Percentiles rank a stretch among this genome's conserved stretches.
These are phyloP conservation scores for Monosporascus sp. DNA, from an alignment of 2,329 filamentous ascomycete species.

Conservation along the genomic window DNA sequence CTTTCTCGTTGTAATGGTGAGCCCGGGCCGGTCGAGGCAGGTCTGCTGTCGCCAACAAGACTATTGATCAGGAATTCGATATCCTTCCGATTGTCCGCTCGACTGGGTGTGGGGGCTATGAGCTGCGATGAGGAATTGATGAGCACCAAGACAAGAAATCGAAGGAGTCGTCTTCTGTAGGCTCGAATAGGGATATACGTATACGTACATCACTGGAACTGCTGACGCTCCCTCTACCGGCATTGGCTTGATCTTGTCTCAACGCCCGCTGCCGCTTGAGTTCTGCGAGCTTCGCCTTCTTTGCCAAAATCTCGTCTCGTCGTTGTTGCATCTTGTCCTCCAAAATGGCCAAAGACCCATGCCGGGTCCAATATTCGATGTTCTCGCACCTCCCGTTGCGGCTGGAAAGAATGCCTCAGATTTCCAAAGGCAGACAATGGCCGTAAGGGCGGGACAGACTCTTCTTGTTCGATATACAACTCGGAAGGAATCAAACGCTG, in stretches of 20 bases:
- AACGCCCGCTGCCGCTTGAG: constrained; percentile 88
- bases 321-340: constrained; percentile 63
- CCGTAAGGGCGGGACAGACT: no score
- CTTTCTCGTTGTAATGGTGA: constrained; percentile 67
- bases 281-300: constrained; percentile 95
- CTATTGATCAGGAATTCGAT: constrained; percentile 83
- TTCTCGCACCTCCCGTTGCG: no score
- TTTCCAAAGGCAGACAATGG: no score
- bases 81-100: constrained; percentile 64
- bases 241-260: constrained; percentile 68
- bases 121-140: constrained; percentile 39
- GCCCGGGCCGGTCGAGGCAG: constrained; percentile 57
- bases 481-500: no score
- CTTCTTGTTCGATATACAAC: no score
- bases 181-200: background rate
- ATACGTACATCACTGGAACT: constrained; percentile 64
- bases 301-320: constrained; percentile 92
- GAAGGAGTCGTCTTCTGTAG: background rate
- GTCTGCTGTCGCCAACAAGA: constrained; percentile 73
- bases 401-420: no score
- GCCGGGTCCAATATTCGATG: constrained; percentile 26
- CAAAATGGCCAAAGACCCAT: constrained; percentile 37
- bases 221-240: constrained; percentile 62
- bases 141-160: constrained; percentile 6
- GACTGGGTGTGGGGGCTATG: constrained; percentile 63